phyloP scores from a whole-genome alignment of 305 asterid genomes.

The Solanum hybrid region DNA sequence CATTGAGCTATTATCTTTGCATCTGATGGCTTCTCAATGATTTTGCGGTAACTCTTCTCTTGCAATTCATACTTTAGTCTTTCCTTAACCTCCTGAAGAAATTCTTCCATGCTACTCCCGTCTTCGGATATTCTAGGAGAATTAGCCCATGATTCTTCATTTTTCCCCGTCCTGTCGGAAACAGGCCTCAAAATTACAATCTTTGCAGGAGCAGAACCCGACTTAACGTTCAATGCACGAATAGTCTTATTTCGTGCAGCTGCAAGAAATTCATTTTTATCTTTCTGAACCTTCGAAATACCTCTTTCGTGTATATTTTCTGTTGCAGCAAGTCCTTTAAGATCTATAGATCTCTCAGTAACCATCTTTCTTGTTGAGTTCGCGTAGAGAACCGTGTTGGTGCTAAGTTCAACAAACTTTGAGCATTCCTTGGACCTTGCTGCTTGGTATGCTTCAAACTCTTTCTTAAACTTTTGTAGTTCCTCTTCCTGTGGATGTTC shows the following conservation, averaged over 20 bases:
- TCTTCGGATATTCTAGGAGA: conserved; percentile 66
- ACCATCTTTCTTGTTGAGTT: conserved; percentile 27
- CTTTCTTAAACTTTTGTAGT: conserved; percentile 83
- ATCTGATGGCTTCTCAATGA: conserved; percentile 56
- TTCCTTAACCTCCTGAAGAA: conserved; percentile 87
- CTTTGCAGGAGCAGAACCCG: conserved; percentile 40
- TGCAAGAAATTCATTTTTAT: neutral
- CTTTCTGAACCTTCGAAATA: neutral
- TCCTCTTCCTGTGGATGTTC: conserved; percentile 98
- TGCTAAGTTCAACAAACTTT: conserved; percentile 29
- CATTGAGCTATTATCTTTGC: conserved; percentile 68
- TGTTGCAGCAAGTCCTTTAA: neutral
- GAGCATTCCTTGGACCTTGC: conserved; percentile 60
- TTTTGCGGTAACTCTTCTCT: conserved; percentile 39
- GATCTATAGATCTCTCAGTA: conserved; percentile 9
- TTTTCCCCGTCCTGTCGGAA: conserved; percentile 35
- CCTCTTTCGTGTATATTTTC: neutral
- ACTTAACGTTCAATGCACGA: conserved; percentile 17
- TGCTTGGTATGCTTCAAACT: conserved; percentile 85
- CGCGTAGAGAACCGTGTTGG: conserved; percentile 35
- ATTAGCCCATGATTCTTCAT: conserved; percentile 54
- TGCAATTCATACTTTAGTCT: conserved; percentile 70
- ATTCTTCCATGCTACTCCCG: conserved; percentile 54
- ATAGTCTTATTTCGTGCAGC: conserved; percentile 17
- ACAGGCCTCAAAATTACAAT: conserved; percentile 87